These are phyloP conservation scores for Malassezia restricta DNA, from an alignment of 1,284 basidiomycete genomes.

Conservation along the genomic window DNA sequence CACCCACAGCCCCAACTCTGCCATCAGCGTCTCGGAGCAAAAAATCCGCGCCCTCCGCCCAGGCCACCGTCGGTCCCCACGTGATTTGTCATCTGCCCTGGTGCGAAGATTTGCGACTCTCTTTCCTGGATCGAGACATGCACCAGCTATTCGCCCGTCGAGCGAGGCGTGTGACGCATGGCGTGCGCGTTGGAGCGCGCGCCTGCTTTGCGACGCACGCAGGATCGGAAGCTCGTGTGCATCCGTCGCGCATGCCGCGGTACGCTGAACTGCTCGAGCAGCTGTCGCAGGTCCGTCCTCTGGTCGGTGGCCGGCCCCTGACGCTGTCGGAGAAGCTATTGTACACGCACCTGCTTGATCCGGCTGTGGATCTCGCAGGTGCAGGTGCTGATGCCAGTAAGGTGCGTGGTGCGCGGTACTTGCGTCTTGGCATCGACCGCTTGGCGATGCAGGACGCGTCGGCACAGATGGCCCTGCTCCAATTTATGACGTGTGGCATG, in stretches of 20 bases:
- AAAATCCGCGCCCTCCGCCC: neutral
- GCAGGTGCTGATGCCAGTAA: slow-evolving; percentile 51
- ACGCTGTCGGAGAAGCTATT: slow-evolving; percentile 96
- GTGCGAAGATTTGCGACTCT: too few relatives aligned
- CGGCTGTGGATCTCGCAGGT: slow-evolving; percentile 56
- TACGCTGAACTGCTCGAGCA: slow-evolving; percentile 67
- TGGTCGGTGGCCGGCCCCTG: slow-evolving; percentile 70
- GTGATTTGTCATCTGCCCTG: too few relatives aligned
- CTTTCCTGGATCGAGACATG: neutral
- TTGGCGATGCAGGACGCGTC: slow-evolving; percentile 99
- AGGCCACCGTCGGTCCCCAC: too few relatives aligned
- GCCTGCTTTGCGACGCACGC: slow-evolving; percentile 10
- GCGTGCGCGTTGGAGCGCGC: neutral
- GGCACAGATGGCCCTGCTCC: slow-evolving; percentile 97
- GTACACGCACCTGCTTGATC: slow-evolving; percentile 79
- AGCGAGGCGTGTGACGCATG: neutral
- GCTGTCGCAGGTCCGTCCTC: slow-evolving; percentile 59
- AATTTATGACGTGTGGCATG: slow-evolving; percentile 97
- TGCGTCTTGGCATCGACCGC: slow-evolving; percentile 79
- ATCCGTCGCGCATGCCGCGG: slow-evolving; percentile 55
- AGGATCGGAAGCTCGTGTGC: slow-evolving; percentile 8
- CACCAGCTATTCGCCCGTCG: neutral
- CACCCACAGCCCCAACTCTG: slow-evolving; percentile 6
- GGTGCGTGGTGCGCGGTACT: slow-evolving; percentile 74
- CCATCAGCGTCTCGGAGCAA: neutral